Base-by-base conservation (phyloP, 108 stramenopile species). In the Fragilariopsis cylindrus region DNA sequence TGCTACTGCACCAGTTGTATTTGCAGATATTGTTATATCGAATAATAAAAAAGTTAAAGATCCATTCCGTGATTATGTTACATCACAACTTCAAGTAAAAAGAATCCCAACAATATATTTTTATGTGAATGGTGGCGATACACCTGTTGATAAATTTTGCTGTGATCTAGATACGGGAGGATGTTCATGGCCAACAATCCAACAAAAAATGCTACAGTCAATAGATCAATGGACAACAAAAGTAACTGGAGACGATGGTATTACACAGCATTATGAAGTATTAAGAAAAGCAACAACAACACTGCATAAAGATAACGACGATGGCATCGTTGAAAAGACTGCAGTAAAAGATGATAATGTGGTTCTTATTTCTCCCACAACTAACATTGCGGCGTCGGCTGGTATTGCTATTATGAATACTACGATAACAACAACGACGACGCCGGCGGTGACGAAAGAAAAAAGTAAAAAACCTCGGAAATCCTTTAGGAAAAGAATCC, bases 11-110 rank as follows among this genome's bases (percentile, higher is more conserved):
- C 70, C 70, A 3, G 70, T 70, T 40, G 70, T 70, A 3, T 47
- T 70, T 57, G 70, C 55, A 6, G 70, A 70, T 44, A 70, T 70
- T 57, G 41, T 57, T 12, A 55, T 70, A 57, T 70, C 70, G 1
- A 70, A 70, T 42, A 70, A 70, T 55, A 70, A 70, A 57, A 55
- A 70, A 8, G 53, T 57, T 3, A 11, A 16, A 39, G 70, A 70
- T 21, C 55, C 70, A 2, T 70, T 70, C 46, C 55, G 55, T 7
- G 56, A 70, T 18, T 70, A 57, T 8, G 55, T 70, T 42, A 70
- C 70, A 15, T 43, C 53, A 13, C 55, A 70, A 16, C 55, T 70
- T 19, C 6, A 44, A 15, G 70, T 70, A 5, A 42, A 18, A 9
- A 2, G 50, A 40, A 54, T 70, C 11, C 70, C 70, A 8, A 41